phyloP scores from a whole-genome alignment of 2,329 filamentous ascomycete genomes.

The Teratosphaeria gauchensis region DNA sequence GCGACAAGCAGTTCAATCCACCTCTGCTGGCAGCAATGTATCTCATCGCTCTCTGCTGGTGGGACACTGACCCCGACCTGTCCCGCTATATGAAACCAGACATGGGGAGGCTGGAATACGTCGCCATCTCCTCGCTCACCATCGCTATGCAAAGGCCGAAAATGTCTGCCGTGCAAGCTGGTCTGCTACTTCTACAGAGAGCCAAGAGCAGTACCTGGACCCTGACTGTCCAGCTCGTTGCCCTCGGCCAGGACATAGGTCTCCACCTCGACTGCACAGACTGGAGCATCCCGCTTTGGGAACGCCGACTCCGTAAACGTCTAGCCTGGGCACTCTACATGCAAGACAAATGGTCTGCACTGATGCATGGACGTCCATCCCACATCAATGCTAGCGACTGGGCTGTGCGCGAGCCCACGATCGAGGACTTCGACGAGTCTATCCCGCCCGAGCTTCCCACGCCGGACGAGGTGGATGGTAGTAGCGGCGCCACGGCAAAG shows the following conservation, averaged over 20 bases:
- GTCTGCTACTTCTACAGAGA: constrained; percentile 62
- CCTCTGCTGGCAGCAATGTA: constrained; percentile 72
- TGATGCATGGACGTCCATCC: constrained; percentile 77
- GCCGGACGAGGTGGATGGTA: not conserved
- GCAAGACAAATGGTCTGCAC: constrained; percentile 86
- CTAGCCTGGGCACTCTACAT: constrained; percentile 88
- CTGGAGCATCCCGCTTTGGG: constrained; percentile 85
- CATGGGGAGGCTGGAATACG: constrained; percentile 60
- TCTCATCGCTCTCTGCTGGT: constrained; percentile 79
- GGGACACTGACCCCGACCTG: constrained; percentile 63
- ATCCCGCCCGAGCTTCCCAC: constrained; percentile 32
- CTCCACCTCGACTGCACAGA: constrained; percentile 76
- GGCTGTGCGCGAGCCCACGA: constrained; percentile 59
- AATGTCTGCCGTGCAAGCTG: constrained; percentile 69
- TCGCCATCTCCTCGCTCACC: constrained; percentile 62
- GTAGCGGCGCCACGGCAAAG: constrained; percentile 34
- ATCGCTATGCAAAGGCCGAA: constrained; percentile 76
- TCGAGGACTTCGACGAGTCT: constrained; percentile 63
- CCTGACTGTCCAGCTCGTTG: constrained; percentile 76
- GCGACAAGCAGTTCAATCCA: constrained; percentile 64
- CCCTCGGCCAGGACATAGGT: constrained; percentile 77
- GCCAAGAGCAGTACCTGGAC: constrained; percentile 74
- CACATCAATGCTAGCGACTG: constrained; percentile 64
- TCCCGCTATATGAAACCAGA: constrained; percentile 58
- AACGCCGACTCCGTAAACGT: constrained; percentile 72